Percentiles rank a stretch among this genome's conserved stretches.
These are phyloP conservation scores for Fimicolochytrium jonesii DNA, from an alignment of 192 early-diverging fungal species.

Conservation along the genomic window DNA sequence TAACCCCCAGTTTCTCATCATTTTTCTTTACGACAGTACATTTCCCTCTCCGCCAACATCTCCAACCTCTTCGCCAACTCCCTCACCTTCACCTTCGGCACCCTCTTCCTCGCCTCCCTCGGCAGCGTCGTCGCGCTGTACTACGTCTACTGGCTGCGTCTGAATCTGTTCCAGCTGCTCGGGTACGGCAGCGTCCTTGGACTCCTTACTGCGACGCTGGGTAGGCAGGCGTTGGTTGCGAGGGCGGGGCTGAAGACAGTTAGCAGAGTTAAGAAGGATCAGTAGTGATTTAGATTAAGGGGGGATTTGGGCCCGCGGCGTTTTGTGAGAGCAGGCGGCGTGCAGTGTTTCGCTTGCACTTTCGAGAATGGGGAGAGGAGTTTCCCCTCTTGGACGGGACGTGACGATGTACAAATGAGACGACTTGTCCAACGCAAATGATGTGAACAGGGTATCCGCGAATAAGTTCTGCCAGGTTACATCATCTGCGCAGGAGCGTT, in stretches of 20 bases:
- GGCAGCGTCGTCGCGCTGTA: constrained; percentile 27
- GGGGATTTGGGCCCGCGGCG: too few relatives aligned
- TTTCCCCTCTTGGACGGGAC: too few relatives aligned
- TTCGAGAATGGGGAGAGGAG: too few relatives aligned
- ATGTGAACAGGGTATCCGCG: too few relatives aligned
- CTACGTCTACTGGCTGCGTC: constrained; percentile 35
- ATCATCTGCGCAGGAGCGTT: too few relatives aligned
- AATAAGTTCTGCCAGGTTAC: too few relatives aligned
- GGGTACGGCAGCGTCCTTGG: constrained; percentile 36
- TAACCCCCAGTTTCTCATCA: constrained; percentile 1
- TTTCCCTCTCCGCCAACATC: constrained; percentile 35
- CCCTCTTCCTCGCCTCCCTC: constrained; percentile 29
- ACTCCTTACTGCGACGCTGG: constrained; percentile 29
- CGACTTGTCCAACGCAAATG: too few relatives aligned
- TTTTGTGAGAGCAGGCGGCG: too few relatives aligned
- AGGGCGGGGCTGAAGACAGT: constrained; percentile 11
- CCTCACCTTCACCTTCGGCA: constrained; percentile 27
- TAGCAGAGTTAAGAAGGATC: neutral
- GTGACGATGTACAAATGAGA: too few relatives aligned
- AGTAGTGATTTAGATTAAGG: neutral
- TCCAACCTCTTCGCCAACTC: constrained; percentile 22
- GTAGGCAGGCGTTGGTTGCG: constrained; percentile 38
- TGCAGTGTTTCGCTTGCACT: too few relatives aligned
- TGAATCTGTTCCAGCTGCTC: constrained; percentile 48
- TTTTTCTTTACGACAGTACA: constrained; percentile 22